Base-by-base conservation (phyloP, 1,284 basidiomycete species). In the Rhodotorula sp. region DNA sequence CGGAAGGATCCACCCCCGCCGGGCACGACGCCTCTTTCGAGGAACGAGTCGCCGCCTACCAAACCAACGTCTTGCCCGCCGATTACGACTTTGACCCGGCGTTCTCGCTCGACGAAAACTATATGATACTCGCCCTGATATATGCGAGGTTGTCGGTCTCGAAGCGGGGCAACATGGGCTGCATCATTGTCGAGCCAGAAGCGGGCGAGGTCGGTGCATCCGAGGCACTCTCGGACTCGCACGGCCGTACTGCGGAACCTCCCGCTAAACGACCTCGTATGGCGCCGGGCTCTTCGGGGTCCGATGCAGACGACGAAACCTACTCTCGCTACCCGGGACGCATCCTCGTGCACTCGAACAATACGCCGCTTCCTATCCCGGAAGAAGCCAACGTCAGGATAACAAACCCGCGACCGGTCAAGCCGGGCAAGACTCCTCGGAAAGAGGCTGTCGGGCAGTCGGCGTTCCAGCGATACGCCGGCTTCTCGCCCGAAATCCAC, bases 281-380 rank as follows among this genome's bases (percentile, higher is more conserved):
- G 3, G 15, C 46, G 14, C 30, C 51, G n/a, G 29, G 29, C 22
- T 6, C 45, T 6, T n/a, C 53, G 46, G 18, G 17, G 6, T 18
- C 55, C 20, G 29, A 12, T 24, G n/a, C 46, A 4, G 24, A 4
- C n/a, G n/a, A 3, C 22, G 22, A 18, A 20, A 5, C 44, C 14
- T 67, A 49, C 30, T 58, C 61, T 1, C 15, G 33, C 37, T 68
- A 72, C 55, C 70, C 70, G 22, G 71, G 71, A 18, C 51, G 58
- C 18, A 62, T 77, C 37, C 64, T 75, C 44, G 29, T 57, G 5
- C 70, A 77, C 60, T 73, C 75, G 18, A 75, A 73, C 70, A 77
- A 77, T 57, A 66, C 62, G 6, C 77, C 76, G 18, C 59, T 61
- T n/a, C 71, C 71, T 5, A 29, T 45, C 33, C 30, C 62, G 17